Evolutionary conservation across 2,329 filamentous ascomycete genomes (phyloP).

Genomic region (Cercospora sp.): DNA sequence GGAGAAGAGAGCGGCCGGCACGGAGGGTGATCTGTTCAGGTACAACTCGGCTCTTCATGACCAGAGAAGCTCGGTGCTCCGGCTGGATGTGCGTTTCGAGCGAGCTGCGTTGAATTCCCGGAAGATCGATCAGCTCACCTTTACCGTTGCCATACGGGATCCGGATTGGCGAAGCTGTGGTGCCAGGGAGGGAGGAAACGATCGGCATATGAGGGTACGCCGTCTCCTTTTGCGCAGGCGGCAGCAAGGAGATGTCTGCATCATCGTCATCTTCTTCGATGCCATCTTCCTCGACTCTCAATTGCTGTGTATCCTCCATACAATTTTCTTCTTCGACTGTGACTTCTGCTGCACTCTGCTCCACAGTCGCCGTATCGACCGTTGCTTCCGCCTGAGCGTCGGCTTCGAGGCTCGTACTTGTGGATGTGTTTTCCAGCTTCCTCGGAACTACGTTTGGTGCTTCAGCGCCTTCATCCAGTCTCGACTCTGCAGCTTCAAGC

Average conservation of each 20-base stretch:
- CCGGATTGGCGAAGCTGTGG: conserved; percentile 91
- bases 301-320: neutral
- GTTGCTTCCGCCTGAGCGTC: neutral
- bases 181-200: conserved; percentile 84
- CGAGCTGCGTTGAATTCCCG: conserved; percentile 74
- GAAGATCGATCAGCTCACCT: conserved; percentile 91
- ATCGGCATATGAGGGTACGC: conserved; percentile 82
- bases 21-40: conserved; percentile 74
- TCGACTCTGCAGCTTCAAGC: conserved; percentile 9
- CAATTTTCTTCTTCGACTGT: neutral
- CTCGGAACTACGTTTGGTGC: neutral
- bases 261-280: conserved; percentile 31
- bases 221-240: conserved; percentile 70
- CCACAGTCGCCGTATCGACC: neutral
- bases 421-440: neutral
- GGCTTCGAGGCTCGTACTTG: neutral
- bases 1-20: conserved; percentile 73
- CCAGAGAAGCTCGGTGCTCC: conserved; percentile 64
- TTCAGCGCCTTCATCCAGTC: neutral
- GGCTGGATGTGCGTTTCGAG: conserved; percentile 70
- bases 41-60: conserved; percentile 75
- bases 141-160: conserved; percentile 82
- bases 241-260: conserved; percentile 58
- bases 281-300: conserved; percentile 11
- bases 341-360: neutral